Evolutionary conservation across 2,329 filamentous ascomycete genomes (phyloP), one percentile per base, ranked within the genome.

Genomic region (Colletotrichum tofieldiae): DNA sequence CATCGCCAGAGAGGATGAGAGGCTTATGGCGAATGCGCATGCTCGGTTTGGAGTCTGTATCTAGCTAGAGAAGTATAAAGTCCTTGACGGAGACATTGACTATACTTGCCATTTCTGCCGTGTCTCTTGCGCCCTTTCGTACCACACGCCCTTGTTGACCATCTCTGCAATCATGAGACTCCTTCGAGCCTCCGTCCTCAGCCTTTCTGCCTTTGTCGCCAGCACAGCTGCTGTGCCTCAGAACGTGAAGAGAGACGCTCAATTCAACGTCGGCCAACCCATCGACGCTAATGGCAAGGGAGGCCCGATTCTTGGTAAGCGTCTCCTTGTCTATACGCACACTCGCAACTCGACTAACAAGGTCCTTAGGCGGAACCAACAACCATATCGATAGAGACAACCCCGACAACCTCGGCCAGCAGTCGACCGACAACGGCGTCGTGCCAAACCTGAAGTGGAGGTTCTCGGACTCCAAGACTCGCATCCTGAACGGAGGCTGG

Each of bases 401-500:
- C 75, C 91, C 91, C 0, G 88, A 90, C 73, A 90, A 91, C 76
- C 85, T 93, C 1, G 90, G 89, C 18, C 84, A 85, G 58, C 87
- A 92, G 75, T 82, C 85, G 20, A 93, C 91, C 1, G 91, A 93
- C 77, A 86, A 84, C 59, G 92, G 91, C 20, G 82, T 87, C 14
- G 91, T 93, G 0, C 88, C 89, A 0, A 93, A 93, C 77, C 82
- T 93, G 75, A 93, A 93, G 78, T 89, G 91, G 91, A 88, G 89
- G 65, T 93, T 93, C 81, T 92, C 90, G 0, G 89, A 92, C 78
- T 92, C 90, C 32, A 91, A 89, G 81, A 91, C 89, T 1, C 86
- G 85, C 32, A 84, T 93, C 45, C 84, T 90, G 63, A 87, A 86
- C 35, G 91, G 91, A 1, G 91, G 92, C 2, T 93, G 91, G 91